Evolutionary conservation across 768 basidiomycete species (phyloP), one percentile per base, ranked within the genome.

Genomic region (Rubroboletus pulcherrimus): DNA sequence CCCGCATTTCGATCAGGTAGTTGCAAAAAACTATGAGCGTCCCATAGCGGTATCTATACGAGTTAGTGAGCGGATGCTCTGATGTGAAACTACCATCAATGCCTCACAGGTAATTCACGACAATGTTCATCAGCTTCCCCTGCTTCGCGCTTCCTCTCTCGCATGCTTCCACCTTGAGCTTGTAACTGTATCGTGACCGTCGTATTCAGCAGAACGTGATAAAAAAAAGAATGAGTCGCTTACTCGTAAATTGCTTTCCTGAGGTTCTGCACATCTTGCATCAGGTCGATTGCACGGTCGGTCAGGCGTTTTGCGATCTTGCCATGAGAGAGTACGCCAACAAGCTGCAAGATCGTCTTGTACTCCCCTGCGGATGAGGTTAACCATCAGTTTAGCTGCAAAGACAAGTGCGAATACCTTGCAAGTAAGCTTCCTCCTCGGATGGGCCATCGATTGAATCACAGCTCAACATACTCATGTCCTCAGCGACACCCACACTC

Each of bases 241-340:
- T 68, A 98, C 89, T 96, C 92, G 67, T 92, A 97, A 47, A 99
- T 88, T 0, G 97, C 93, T 70, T 91, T 92, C 35, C 97, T 84
- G 38, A 99, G 77, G 67, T 99, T 99, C 72, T 99, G 97, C 0
- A 99, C 95, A 59, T 95, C 94, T 73, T 91, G 89, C 91, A 94
- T 93, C 62, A 86, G 73, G 71, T 98, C 95, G 61, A 97, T 85
- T 2, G 89, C 93, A 24, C 83, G 76, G 69, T 98, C 96, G 0
- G 93, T 87, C 57, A 98, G 70, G 40, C 85, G 83, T 72, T 99
- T 99, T 11, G 97, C 96, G 10, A 86, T 75, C 71, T 98, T 98
- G 19, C 97, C 96, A 63, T 95, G 82, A 8, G 91, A 89, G 31
- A 98, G 80, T 11, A 98, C 88, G 5, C 92, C 88, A 44, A 97